These are phyloP conservation scores for Trichosporon asahii DNA, from an alignment of 1,284 basidiomycete species.

Conservation along the genomic window DNA sequence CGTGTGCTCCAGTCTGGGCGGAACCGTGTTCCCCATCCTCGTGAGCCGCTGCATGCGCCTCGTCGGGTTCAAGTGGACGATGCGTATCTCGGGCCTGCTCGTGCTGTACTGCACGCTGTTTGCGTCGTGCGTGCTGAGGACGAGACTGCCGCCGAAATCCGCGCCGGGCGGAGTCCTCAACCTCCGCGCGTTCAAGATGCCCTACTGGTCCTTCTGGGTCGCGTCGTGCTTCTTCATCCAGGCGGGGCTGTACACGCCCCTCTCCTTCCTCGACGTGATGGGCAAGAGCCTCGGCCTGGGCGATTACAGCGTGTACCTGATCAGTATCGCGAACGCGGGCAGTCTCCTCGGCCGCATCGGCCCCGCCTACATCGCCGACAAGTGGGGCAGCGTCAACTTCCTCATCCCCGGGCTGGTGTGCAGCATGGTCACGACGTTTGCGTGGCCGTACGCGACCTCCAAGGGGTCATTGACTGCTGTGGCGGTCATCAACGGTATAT, in stretches of 20 bases:
- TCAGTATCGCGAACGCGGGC: conserved; percentile 28
- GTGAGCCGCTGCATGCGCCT: conserved; percentile 15
- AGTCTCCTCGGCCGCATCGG: conserved; percentile 24
- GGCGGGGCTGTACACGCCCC: conserved; percentile 26
- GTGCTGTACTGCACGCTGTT: conserved; percentile 21
- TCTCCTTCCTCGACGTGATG: conserved; percentile 25
- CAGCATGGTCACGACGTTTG: conserved; percentile 27
- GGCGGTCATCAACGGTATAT: conserved; percentile 27
- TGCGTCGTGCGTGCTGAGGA: conserved; percentile 18
- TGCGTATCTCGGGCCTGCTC: conserved; percentile 30
- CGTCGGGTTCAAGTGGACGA: conserved; percentile 29
- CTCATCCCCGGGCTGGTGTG: conserved; percentile 25
- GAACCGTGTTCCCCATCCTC: conserved; percentile 56
- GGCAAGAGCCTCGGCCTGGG: conserved; percentile 23
- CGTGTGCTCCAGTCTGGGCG: conserved; percentile 32
- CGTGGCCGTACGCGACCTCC: conserved; percentile 28
- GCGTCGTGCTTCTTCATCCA: conserved; percentile 19
- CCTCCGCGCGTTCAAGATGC: conserved; percentile 21
- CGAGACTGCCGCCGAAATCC: conserved; percentile 27
- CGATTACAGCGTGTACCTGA: conserved; percentile 23
- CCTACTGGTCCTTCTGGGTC: conserved; percentile 17
- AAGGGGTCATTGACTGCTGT: conserved; percentile 25
- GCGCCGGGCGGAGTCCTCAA: conserved; percentile 27
- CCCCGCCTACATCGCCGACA: conserved; percentile 26
- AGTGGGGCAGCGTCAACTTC: conserved; percentile 25